These are phyloP conservation scores for Delphinella strobiligena DNA, from an alignment of 2,329 filamentous ascomycete genomes.

Conservation along the genomic window DNA sequence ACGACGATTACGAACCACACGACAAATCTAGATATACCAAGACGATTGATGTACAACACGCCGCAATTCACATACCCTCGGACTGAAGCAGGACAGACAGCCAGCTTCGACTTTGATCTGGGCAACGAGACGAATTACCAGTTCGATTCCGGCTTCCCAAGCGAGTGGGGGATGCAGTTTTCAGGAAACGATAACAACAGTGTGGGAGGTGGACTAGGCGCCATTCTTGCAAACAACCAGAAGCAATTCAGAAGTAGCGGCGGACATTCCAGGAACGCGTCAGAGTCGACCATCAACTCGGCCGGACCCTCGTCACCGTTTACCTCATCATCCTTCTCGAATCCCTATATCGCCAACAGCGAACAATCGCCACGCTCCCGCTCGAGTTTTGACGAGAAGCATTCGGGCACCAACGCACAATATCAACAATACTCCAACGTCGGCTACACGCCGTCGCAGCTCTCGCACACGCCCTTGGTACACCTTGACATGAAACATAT, in stretches of 20 bases:
- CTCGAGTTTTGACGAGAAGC: slow-evolving; percentile 22
- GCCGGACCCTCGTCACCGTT: slow-evolving; percentile 33
- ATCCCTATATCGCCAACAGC: slow-evolving; percentile 32
- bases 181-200: neutral
- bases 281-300: slow-evolving; percentile 30
- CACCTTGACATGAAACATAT: slow-evolving; percentile 49
- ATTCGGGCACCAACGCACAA: slow-evolving; percentile 18
- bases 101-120: neutral
- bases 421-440: slow-evolving; percentile 15
- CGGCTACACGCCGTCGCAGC: slow-evolving; percentile 18
- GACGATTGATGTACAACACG: neutral
- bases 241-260: neutral
- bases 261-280: slow-evolving; percentile 9
- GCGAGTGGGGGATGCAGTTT: neutral
- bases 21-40: neutral
- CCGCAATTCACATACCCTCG: neutral
- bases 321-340: slow-evolving; percentile 18
- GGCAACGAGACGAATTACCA: too few species aligned
- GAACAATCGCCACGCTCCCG: slow-evolving; percentile 32
- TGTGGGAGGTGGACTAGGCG: neutral
- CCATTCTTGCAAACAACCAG: neutral
- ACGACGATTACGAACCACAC: neutral
- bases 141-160: neutral
- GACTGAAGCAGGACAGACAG: neutral
- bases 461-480: slow-evolving; percentile 29